phyloP scores from a whole-genome alignment of 805 yeast species.

The Spathaspora arborariae region DNA sequence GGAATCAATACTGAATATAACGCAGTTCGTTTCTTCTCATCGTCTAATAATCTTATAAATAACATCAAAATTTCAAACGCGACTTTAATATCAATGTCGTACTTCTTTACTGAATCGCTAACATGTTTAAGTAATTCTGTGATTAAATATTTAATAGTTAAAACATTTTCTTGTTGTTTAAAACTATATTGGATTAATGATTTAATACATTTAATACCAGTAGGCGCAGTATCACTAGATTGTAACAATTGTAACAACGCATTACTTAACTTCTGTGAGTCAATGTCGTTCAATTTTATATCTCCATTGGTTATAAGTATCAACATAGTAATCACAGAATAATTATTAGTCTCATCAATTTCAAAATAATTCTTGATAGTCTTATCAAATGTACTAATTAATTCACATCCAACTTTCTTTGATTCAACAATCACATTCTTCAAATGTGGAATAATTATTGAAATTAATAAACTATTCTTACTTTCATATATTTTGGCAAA shows the following conservation, averaged over 20 bases:
- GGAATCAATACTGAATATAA: slow-evolving; percentile 34
- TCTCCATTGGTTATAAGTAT: slow-evolving; percentile 34
- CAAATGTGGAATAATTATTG: slow-evolving; percentile 46
- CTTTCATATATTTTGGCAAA: slow-evolving; percentile 54
- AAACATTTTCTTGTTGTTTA: slow-evolving; percentile 18
- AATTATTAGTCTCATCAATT: slow-evolving; percentile 15
- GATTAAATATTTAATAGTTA: slow-evolving; percentile 42
- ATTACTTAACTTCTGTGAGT: slow-evolving; percentile 18
- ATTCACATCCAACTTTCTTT: slow-evolving; percentile 13
- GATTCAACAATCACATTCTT: slow-evolving; percentile 29
- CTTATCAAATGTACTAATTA: slow-evolving; percentile 24
- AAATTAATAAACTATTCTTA: slow-evolving; percentile 36
- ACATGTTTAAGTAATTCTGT: slow-evolving; percentile 39
- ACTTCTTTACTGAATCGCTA: slow-evolving; percentile 9
- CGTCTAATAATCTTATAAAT: slow-evolving; percentile 32
- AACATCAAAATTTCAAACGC: slow-evolving; percentile 49
- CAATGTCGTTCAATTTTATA: slow-evolving; percentile 21
- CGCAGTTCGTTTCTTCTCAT: slow-evolving; percentile 25
- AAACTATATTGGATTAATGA: slow-evolving; percentile 43
- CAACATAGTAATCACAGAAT: slow-evolving; percentile 30
- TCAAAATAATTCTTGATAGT: slow-evolving; percentile 18
- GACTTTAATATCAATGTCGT: slow-evolving; percentile 22
- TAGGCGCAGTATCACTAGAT: slow-evolving; percentile 19
- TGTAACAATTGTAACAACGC: slow-evolving; percentile 23
- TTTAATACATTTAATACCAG: slow-evolving; percentile 55